Evolutionary conservation across 371 early-diverging fungal genomes (phyloP), one percentile per base, ranked within the genome.

Genomic region (Phascolomyces articulosus): DNA sequence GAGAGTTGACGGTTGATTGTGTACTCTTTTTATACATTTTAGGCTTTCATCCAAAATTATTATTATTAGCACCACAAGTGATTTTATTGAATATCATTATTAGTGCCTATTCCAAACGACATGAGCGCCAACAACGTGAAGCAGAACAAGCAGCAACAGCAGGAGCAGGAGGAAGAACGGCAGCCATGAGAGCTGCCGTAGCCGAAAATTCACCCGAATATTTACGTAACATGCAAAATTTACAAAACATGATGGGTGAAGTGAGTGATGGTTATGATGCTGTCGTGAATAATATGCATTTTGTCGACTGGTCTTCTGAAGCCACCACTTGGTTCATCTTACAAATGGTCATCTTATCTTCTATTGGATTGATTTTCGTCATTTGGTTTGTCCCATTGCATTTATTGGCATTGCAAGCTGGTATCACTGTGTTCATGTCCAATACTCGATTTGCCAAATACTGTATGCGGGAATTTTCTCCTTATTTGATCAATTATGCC

Each of bases 191-290:
- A n/a, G n/a, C n/a, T n/a, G n/a, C n/a, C n/a, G n/a, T n/a, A n/a
- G n/a, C n/a, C n/a, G 79, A 80, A 54, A 40, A 70, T 1, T 78
- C 80, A 1, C 83, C 83, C 13, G 83, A 83, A 40, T 80, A 80
- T 38, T 27, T 77, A 2, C 63, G 58, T 6, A 83, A 83, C 28
- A 67, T 83, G 69, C 73, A 78, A 44, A 76, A 78, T 47, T 26
- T 83, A 18, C 83, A 83, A 59, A 83, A 80, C 60, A 80, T 78
- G 80, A 78, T 78, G 78, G 79, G 80, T 38, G 77, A 78, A 68
- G 69, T 80, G 55, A 68, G 73, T 54, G 78, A 74, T 64, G 49
- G 66, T 2, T 78, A 83, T 38, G 79, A 78, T 55, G 38, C 70
- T 24, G 58, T 72, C 8, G 66, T 66, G 3, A 63, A 67, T 18